Evolutionary conservation across 2,329 filamentous ascomycete species (phyloP).

Genomic region (Neocatenulostroma microsporum): DNA sequence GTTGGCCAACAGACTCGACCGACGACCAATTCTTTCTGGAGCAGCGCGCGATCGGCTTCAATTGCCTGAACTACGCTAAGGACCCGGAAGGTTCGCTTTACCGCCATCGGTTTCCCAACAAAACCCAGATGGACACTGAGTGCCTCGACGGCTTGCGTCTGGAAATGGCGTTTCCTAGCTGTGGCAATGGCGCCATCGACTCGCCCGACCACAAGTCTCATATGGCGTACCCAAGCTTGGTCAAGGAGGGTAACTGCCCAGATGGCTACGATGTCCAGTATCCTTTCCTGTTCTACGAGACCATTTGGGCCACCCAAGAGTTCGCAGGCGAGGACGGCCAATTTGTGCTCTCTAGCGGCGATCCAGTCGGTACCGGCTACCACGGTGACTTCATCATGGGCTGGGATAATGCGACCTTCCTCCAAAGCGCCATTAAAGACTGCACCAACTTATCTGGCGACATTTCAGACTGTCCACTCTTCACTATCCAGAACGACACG

Average conservation of each 20-base stretch:
- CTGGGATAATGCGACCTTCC: conserved; percentile 58
- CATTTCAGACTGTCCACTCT: conserved; percentile 67
- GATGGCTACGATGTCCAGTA: conserved; percentile 58
- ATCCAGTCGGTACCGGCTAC: conserved; percentile 65
- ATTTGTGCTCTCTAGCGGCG: conserved; percentile 72
- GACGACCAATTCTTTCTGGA: conserved; percentile 63
- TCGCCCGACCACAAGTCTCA: conserved; percentile 52
- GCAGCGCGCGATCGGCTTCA: conserved; percentile 85
- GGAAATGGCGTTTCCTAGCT: conserved; percentile 82
- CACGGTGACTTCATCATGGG: conserved; percentile 74
- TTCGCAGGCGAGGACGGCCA: conserved; percentile 57
- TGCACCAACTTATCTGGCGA: conserved; percentile 66
- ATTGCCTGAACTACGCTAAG: conserved; percentile 76
- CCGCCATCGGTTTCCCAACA: conserved; percentile 74
- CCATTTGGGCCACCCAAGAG: conserved; percentile 66
- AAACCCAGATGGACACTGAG: conserved; percentile 68
- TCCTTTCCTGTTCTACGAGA: conserved; percentile 74
- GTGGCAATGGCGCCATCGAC: conserved; percentile 68
- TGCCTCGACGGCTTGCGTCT: conserved; percentile 73
- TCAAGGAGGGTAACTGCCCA: conserved; percentile 72
- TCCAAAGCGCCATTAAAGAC: conserved; percentile 62
- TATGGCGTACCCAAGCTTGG: conserved; percentile 68
- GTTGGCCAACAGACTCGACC: conserved; percentile 57
- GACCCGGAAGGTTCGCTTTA: conserved; percentile 64
- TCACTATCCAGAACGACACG: conserved; percentile 56